These are phyloP conservation scores for Hypoxylon sp. DNA, from an alignment of 2,329 filamentous ascomycete genomes.

Conservation along the genomic window DNA sequence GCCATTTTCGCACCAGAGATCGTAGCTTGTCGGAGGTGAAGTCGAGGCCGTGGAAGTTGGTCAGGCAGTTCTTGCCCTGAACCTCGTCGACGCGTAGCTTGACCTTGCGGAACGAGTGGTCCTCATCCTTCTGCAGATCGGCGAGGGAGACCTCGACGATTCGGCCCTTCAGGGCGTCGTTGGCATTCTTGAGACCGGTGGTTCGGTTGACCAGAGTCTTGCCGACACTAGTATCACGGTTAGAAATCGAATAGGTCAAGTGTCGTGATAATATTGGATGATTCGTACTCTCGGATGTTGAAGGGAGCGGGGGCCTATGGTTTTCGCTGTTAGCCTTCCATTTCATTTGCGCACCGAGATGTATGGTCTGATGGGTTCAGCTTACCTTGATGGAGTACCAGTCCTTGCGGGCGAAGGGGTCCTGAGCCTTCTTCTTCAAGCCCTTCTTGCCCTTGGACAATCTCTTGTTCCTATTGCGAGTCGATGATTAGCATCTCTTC, in stretches of 20 bases:
- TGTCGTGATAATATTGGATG: slow-evolving; percentile 5
- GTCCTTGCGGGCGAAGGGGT: slow-evolving; percentile 98
- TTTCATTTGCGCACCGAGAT: slow-evolving; percentile 21
- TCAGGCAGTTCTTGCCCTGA: slow-evolving; percentile 99
- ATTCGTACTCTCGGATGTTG: slow-evolving; percentile 91
- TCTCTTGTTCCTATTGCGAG: slow-evolving; percentile 88
- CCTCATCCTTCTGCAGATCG: slow-evolving; percentile 99
- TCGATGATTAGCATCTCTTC: slow-evolving; percentile 41
- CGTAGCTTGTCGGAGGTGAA: slow-evolving; percentile 99
- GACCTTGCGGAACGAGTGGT: slow-evolving; percentile 99
- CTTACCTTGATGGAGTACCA: slow-evolving; percentile 96
- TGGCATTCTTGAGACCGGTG: slow-evolving; percentile 99
- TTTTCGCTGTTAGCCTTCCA: slow-evolving; percentile 39
- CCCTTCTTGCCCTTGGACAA: slow-evolving; percentile 99
- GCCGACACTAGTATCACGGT: slow-evolving; percentile 76
- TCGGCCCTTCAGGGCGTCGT: slow-evolving; percentile 97
- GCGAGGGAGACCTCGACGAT: slow-evolving; percentile 99
- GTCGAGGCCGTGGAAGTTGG: slow-evolving; percentile 99
- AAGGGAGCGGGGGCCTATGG: slow-evolving; percentile 89
- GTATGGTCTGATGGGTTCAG: background rate
- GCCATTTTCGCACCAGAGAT: slow-evolving; percentile 99
- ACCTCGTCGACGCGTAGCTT: slow-evolving; percentile 99
- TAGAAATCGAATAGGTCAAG: slow-evolving; percentile 31
- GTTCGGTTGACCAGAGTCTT: slow-evolving; percentile 99
- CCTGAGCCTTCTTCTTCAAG: slow-evolving; percentile 98